Base-by-base conservation (phyloP, 2,329 filamentous ascomycete species). In the Xylaria sp. region DNA sequence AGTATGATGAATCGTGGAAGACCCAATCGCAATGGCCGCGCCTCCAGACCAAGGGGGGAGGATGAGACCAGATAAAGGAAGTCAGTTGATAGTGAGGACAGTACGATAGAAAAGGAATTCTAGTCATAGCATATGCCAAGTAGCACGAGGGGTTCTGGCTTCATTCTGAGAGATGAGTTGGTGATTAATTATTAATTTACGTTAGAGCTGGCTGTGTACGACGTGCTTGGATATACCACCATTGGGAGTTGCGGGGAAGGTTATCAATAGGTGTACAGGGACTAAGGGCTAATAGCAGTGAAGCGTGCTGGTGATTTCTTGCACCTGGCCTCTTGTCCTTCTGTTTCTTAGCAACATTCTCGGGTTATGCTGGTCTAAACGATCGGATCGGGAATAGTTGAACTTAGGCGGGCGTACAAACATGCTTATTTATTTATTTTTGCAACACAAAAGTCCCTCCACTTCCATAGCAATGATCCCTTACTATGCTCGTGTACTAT, bases 1-100 rank as follows among this genome's bases (percentile, higher is more conserved):
- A 60, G 74, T 25, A 72, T 68, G 61, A 52, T 68, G 1, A 65
- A 65, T 51, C 59, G 69, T 34, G 66, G 66, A 6, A 65, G 66
- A 28, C 66, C 66, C n/a, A 66, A 23, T 28, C 44, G 52, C 28
- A 41, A 39, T 10, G n/a, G 39, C 28, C 37, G 54, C 23, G 8
- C 23, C 2, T 6, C 41, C 3, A 64, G 64, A 37, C 13, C 15
- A 12, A 39, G 56, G 20, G 32, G 46, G 46, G 68, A 57, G 32
- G 68, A 64, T 1, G 65, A 63, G 9, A 52, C 46, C 1, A 46
- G 57, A 23, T 44, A 52, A n/a, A 64, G 41, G 39, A 66, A 54
- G 32, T 20, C 50, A 28, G 37, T 18, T 46, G 15, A 46, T 25
- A 39, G 44, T 32, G 37, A 10, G 56, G 39, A 32, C 18, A 57